Percentiles rank a stretch among this genome's conserved stretches.
Conservation (phyloP, 2,329 filamentous ascomycete genomes). For the Coniochaeta sp. region DNA sequence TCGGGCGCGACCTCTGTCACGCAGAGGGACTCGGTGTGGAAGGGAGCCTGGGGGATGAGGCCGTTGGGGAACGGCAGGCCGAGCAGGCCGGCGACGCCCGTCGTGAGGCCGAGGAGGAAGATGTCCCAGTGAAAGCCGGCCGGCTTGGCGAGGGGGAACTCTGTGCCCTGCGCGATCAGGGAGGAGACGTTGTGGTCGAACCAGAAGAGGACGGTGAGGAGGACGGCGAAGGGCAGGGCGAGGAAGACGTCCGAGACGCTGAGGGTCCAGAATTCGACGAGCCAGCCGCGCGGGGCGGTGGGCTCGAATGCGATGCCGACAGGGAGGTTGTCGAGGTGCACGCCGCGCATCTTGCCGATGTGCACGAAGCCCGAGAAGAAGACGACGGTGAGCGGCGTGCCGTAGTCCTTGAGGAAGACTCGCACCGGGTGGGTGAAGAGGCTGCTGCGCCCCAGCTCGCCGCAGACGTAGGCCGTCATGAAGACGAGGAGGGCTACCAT, state of each 20-base stretch:
- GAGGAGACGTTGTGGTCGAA: conserved; percentile 88
- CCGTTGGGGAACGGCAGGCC: conserved; percentile 78
- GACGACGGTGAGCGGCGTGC: conserved; percentile 72
- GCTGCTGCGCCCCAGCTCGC: conserved; percentile 60
- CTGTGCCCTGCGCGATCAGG: conserved; percentile 74
- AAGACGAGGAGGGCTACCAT: conserved; percentile 71
- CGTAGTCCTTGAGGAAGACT: conserved; percentile 84
- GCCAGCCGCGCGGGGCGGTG: conserved; percentile 65
- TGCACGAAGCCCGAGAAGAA: conserved; percentile 91
- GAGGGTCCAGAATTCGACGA: conserved; percentile 77
- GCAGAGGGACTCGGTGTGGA: conserved; percentile 73
- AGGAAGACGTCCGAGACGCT: conserved; percentile 67
- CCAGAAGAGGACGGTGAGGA: conserved; percentile 80
- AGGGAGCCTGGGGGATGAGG: conserved; percentile 76
- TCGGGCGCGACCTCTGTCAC: conserved; percentile 51
- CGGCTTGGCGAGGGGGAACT: conserved; percentile 73
- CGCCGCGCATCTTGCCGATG: conserved; percentile 70
- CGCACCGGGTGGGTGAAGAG: conserved; percentile 70
- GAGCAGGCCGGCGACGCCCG: conserved; percentile 65
- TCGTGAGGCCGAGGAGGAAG: conserved; percentile 73
- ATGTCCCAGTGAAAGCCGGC: conserved; percentile 83
- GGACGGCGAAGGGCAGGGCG: conserved; percentile 77
- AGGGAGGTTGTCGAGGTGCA: conserved; percentile 64
- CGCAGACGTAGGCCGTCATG: conserved; percentile 67
- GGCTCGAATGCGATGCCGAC: conserved; percentile 74